phyloP scores from a whole-genome alignment of 2,329 filamentous ascomycete species.

The Calonectria honghensis region DNA sequence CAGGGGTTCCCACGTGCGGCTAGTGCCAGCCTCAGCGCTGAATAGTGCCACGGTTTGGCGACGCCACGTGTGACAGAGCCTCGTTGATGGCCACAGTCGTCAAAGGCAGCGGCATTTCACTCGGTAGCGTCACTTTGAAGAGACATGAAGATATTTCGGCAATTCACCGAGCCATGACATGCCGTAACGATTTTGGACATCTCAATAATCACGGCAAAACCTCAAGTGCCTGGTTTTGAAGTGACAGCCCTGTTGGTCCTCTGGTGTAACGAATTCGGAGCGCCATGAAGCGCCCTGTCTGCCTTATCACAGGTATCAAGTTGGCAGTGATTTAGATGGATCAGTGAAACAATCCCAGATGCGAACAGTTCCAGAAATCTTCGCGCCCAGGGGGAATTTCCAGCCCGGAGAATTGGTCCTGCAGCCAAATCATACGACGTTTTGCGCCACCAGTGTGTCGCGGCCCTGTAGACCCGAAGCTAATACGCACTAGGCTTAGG shows the following conservation, averaged over 20 bases:
- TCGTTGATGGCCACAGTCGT: background rate
- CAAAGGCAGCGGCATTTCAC: background rate
- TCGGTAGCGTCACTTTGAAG: background rate
- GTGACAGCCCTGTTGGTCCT: background rate
- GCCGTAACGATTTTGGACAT: background rate
- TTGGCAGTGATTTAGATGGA: background rate
- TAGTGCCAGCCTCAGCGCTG: slow-evolving; percentile 3
- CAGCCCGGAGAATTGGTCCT: background rate
- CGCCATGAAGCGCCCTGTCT: no score
- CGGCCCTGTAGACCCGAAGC: background rate
- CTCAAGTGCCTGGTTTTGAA: no score
- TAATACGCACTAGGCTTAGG: background rate
- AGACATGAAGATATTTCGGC: background rate
- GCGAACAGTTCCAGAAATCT: background rate
- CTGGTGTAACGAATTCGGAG: background rate
- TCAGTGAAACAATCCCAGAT: no score
- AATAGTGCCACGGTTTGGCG: background rate
- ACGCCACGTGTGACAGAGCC: slow-evolving; percentile 10
- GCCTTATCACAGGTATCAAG: background rate
- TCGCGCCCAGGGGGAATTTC: accelerated
- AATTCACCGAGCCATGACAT: background rate
- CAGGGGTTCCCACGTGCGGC: no score
- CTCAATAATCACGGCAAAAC: background rate
- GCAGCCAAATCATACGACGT: slow-evolving; percentile 15
- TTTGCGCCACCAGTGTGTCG: slow-evolving; percentile 16